Base-by-base conservation (phyloP, 1,284 basidiomycete genomes). In the Marasmius tenuissimus region DNA sequence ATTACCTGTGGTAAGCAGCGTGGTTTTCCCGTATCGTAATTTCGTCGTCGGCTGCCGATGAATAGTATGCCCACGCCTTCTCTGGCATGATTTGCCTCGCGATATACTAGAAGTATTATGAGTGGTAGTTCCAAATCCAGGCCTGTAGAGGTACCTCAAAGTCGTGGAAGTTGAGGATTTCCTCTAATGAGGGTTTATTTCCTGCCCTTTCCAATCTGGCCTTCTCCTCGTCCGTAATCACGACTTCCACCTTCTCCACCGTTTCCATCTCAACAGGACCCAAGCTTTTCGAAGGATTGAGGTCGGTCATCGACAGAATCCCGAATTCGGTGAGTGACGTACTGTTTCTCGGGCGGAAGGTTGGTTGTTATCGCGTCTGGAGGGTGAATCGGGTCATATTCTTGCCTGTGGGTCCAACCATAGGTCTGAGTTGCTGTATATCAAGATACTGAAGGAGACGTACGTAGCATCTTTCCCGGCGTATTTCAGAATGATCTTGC, bases 41-140 rank as follows among this genome's bases (percentile, higher is more conserved):
- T 74, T 95, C 93, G 70, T 95, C 93, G 70, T 96, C 93, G 11
- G 93, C 87, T 12, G 93, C 94, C 16, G 89, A 92, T 38, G 87
- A 89, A 71, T 94, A 95, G 74, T 95, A 96, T 27, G 93, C 93
- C 94, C 94, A 96, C 0, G 91, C 92, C 69, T 92, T 91, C 59
- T 88, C 85, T 0, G 86, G 80, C 81, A 96, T 87, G 8, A 91
- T 86, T 63, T 79, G 75, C 69, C 83, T 85, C 8, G 91, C 93
- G 55, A 96, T 86, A 38, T 58, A 33, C 14, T 47, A n/a, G 48
- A n/a, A 27, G 11, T 18, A 9, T 12, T 9, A 14, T 16, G 6
- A 34, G 12, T 34, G 22, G 55, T 57, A 47, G 37, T n/a, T 42
- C n/a, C 60, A 5, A 65, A 27, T 27, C 27, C 27, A 27, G 4